Evolutionary conservation across 2,329 filamentous ascomycete genomes (phyloP).

Genomic region (Fusarium dlaminii): DNA sequence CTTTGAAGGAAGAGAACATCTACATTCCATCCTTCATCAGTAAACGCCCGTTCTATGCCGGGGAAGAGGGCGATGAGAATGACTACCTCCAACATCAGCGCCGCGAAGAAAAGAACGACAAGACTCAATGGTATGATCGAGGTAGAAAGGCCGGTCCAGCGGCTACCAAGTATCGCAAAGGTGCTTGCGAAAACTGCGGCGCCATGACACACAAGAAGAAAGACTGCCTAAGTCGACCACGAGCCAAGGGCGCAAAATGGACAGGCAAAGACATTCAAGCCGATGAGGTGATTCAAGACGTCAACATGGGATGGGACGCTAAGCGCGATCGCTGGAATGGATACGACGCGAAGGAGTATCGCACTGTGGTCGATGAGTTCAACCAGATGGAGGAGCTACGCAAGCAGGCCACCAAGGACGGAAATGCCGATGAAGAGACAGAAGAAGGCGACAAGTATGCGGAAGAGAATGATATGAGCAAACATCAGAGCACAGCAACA

Average conservation of each 20-base stretch:
- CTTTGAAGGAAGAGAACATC: slow-evolving; percentile 90
- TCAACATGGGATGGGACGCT: slow-evolving; percentile 93
- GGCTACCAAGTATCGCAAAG: slow-evolving; percentile 96
- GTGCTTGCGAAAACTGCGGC: slow-evolving; percentile 98
- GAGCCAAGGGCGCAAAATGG: slow-evolving; percentile 90
- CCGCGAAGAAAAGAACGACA: slow-evolving; percentile 66
- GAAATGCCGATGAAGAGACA: slow-evolving; percentile 61
- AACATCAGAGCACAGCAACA: slow-evolving; percentile 89
- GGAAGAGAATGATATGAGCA: slow-evolving; percentile 96
- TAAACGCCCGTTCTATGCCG: slow-evolving; percentile 95
- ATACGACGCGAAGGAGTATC: slow-evolving; percentile 91
- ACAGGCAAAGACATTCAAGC: slow-evolving; percentile 93
- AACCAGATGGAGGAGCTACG: slow-evolving; percentile 83
- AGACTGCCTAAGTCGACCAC: slow-evolving; percentile 88
- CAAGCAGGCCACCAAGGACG: slow-evolving; percentile 60
- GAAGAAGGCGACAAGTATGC: slow-evolving; percentile 81
- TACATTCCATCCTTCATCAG: slow-evolving; percentile 99
- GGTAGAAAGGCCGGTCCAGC: slow-evolving; percentile 85
- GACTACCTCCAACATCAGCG: slow-evolving; percentile 98
- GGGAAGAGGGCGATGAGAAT: slow-evolving; percentile 77
- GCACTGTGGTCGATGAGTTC: slow-evolving; percentile 87
- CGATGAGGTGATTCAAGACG: slow-evolving; percentile 86
- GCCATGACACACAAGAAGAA: slow-evolving; percentile 96
- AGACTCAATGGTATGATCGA: slow-evolving; percentile 92
- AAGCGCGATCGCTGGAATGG: slow-evolving; percentile 98